Evolutionary conservation across 1,284 basidiomycete genomes (phyloP).

Genomic region (Tilletia indica): DNA sequence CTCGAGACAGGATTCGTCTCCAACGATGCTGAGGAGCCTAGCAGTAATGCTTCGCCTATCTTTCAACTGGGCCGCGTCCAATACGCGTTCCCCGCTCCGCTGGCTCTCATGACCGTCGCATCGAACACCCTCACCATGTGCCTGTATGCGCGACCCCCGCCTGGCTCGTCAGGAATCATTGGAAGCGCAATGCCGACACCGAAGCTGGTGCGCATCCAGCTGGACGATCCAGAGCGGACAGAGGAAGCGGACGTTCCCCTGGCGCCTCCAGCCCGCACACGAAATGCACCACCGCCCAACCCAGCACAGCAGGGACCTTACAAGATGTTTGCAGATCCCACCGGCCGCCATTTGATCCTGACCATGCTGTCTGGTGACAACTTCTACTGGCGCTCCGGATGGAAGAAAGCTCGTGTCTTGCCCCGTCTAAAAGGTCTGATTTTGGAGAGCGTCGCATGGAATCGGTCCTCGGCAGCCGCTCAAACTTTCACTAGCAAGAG

Average conservation of each 20-base stretch:
- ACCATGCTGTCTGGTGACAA: conserved; percentile 85
- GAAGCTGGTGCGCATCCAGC: conserved; percentile 48
- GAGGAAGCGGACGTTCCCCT: conserved; percentile 48
- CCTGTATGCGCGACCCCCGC: conserved; percentile 39
- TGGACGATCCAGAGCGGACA: conserved; percentile 50
- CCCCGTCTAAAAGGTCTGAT: conserved; percentile 72
- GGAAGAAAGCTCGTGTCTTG: conserved; percentile 43
- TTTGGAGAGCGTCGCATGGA: conserved; percentile 92
- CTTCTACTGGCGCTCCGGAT: conserved; percentile 68
- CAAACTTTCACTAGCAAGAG: conserved; percentile 1
- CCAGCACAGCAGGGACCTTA: conserved; percentile 30
- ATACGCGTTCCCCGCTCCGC: conserved; percentile 51
- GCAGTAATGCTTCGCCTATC: conserved; percentile 34
- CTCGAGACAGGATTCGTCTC: conserved; percentile 51
- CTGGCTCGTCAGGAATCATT: conserved; percentile 16
- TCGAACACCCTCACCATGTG: conserved; percentile 53
- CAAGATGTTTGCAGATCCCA: conserved; percentile 67
- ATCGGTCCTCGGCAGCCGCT: conserved; percentile 51
- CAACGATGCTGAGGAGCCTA: conserved; percentile 23
- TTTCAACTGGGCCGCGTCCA: conserved; percentile 53
- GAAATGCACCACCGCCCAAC: conserved; percentile 36
- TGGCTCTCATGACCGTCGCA: conserved; percentile 45
- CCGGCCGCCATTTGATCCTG: conserved; percentile 81
- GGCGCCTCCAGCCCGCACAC: conserved; percentile 35
- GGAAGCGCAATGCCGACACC: conserved; percentile 25